Evolutionary conservation across 73 alveolate species (phyloP), one percentile per base, ranked within the genome.

Genomic region (Paramecium bursaria): DNA sequence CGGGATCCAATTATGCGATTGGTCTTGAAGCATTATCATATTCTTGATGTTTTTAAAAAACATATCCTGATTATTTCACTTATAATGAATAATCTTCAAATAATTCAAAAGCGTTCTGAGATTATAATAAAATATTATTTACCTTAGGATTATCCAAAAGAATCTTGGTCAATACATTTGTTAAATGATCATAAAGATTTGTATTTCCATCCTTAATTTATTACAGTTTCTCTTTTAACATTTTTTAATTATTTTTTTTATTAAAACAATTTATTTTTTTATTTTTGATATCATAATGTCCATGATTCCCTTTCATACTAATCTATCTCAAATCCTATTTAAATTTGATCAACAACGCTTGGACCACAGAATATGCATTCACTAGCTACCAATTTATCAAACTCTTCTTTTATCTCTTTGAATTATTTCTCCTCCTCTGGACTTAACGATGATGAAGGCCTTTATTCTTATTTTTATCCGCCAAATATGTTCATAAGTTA

Each of bases 311-410:
- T 79, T 9, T 61, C 54, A 25, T 57, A 23, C 21, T 31, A 46
- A 79, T 79, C 89, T 7, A 42, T 33, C 54, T 79, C 89, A 54
- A 53, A 79, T 33, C 61, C 76, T 35, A 52, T 48, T 22, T 33
- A 61, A 30, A 79, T 79, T 11, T 67, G 46, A 54, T 79, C 89
- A 17, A 79, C 89, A 19, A 79, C 89, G n/a, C 74, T 73, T 29
- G 89, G 89, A 3, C 89, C 89, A 54, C 89, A 79, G 35, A 35
- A 79, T 35, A 79, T 79, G 42, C 89, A 79, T 54, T 79, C 89
- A 39, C 77, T 79, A 22, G 89, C 89, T 26, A 79, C 57, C 25
- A 79, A 25, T 42, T 21, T 30, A 79, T 79, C 89, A 6, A 79
- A 50, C 26, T 52, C 54, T n/a, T 53, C 89, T 54, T 79, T 79